Evolutionary conservation across 352 stramenopile genomes (phyloP), one percentile per base, ranked within the genome.

Genomic region (Blastocystis sp.): DNA sequence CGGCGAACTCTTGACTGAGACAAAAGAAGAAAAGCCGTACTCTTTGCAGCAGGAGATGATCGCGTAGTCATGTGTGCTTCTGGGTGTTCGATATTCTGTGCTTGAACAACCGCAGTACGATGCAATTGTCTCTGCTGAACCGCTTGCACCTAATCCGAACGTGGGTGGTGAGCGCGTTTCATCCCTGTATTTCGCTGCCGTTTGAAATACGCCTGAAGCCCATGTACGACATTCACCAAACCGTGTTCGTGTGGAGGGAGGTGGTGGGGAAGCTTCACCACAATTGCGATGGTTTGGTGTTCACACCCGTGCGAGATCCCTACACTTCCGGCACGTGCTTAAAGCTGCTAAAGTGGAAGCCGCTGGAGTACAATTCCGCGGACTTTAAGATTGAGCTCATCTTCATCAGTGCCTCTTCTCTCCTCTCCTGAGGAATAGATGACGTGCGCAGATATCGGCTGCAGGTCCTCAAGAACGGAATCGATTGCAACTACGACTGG

Each of bases 201-300:
- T 88, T 88, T 41, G n/a, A 88, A 62, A 88, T 88, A 19, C 64
- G 64, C 3, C 21, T 88, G 9, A 88, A 88, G 60, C 78, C 78
- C 34, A 88, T 88, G 78, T 88, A 88, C 67, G 64, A 88, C 60
- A 40, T 88, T 17, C 61, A 76, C 17, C 67, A 76, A 77, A 88
- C 64, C 14, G 40, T 79, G 38, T 88, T 79, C 56, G 67, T 88
- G 19, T 88, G 78, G 78, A 76, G 64, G 1, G 64, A 88, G 7
- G 78, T 88, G 17, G 78, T 76, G 40, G 10, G 78, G 34, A 10
- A 79, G 34, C 48, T 88, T 5, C 19, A 23, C 53, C 78, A 88
- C 60, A 61, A 88, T 43, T 67, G 78, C 60, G 78, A 88, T 38
- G 78, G 78, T 0, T 45, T 88, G 23, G 66, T 88, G 62, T 88